Conservation (phyloP, 1,139 yeast species). For the Williopsis jadinii region DNA sequence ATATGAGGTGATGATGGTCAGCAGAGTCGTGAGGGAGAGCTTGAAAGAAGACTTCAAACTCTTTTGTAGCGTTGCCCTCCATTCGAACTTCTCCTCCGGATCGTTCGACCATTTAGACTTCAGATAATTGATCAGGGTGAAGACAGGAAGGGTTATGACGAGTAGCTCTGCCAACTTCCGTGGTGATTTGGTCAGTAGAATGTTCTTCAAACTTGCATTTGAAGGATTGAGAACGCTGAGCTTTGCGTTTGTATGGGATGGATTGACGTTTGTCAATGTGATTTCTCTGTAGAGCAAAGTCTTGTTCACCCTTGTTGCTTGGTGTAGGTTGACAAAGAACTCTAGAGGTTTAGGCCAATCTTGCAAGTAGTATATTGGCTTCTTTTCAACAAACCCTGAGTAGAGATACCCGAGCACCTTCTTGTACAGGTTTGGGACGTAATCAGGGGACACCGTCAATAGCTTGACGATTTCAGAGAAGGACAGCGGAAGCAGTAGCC, state of each 20-base stretch:
- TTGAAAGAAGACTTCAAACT: constrained; percentile 3
- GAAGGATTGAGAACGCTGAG: constrained; percentile 13
- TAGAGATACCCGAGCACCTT: constrained; percentile 5
- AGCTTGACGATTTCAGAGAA: constrained; percentile 5
- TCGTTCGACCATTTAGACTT: neutral
- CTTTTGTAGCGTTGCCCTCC: neutral
- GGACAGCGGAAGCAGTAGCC: constrained; percentile 8
- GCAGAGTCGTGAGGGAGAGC: constrained; percentile 3
- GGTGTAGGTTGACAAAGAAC: constrained; percentile 4
- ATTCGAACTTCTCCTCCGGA: neutral
- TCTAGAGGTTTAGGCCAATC: constrained; percentile 12
- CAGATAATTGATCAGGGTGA: constrained; percentile 1
- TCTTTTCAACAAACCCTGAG: constrained; percentile 9
- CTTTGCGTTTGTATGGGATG: constrained; percentile 10
- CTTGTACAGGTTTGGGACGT: constrained; percentile 7
- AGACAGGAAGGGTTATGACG: constrained; percentile 2
- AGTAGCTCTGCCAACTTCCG: constrained; percentile 6
- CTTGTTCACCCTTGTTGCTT: constrained; percentile 3
- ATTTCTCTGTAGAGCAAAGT: constrained; percentile 6
- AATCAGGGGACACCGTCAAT: constrained; percentile 4
- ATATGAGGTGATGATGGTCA: constrained; percentile 6
- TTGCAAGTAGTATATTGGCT: constrained; percentile 9
- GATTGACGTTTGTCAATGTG: constrained; percentile 4
- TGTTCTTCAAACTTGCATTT: constrained; percentile 4
- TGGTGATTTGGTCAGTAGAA: constrained; percentile 7